Conservation (phyloP, 2,329 filamentous ascomycete species). For the Madurella mycetomatis region DNA sequence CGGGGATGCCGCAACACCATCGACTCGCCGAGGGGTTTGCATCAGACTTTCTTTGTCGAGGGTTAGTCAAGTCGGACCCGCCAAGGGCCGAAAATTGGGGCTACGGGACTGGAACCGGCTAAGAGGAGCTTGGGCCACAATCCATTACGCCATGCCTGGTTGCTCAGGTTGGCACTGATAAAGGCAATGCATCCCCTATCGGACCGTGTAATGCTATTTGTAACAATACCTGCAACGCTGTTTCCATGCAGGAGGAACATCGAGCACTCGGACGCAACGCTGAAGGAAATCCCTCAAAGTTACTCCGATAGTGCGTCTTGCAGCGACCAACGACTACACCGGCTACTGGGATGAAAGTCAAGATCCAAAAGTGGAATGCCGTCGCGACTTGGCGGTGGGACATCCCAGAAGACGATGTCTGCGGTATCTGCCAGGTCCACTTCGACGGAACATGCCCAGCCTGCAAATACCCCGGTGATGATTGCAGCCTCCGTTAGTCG, state of each 20-base stretch:
- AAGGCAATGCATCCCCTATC: not conserved
- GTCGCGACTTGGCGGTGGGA: slow-evolving; percentile 98
- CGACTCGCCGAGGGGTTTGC: slow-evolving; percentile 1
- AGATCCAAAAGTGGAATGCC: slow-evolving; percentile 86
- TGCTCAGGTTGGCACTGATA: slow-evolving; percentile 5
- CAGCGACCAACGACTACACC: not conserved
- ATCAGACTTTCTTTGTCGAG: slow-evolving; percentile 13
- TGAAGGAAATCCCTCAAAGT: too few relatives aligned
- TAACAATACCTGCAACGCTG: not conserved
- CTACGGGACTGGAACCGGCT: not conserved
- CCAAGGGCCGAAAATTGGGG: not conserved
- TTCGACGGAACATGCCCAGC: slow-evolving; percentile 97
- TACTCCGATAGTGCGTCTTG: too few relatives aligned
- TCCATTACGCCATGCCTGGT: not conserved
- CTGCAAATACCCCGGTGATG: slow-evolving; percentile 96
- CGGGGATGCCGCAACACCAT: not conserved
- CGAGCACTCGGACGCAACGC: too few relatives aligned
- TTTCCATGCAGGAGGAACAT: too few relatives aligned
- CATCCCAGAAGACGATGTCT: slow-evolving; percentile 94
- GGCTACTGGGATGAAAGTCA: slow-evolving; percentile 74
- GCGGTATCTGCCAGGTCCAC: slow-evolving; percentile 95
- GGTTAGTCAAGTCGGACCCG: not conserved
- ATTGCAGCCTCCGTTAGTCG: slow-evolving; percentile 78
- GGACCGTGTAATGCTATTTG: not conserved
- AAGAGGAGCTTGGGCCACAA: slow-evolving; percentile 15